These are phyloP conservation scores for Spatholobus suberectus DNA, from an alignment of 306 rosid species.

Conservation along the genomic window DNA sequence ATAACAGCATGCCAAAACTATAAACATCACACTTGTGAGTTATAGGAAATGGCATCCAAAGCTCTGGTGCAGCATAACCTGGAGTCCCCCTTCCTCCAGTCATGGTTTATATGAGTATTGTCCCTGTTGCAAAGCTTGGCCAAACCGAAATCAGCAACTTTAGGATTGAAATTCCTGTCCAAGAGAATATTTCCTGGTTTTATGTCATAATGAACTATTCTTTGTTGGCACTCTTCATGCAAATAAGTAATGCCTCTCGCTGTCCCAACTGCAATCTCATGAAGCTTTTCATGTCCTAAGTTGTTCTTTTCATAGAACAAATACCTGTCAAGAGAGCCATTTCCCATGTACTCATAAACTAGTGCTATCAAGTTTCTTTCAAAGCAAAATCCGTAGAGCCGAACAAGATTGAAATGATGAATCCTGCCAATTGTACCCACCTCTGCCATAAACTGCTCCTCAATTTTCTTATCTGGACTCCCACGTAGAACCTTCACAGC, in stretches of 20 bases:
- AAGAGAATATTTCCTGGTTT: constrained; percentile 66
- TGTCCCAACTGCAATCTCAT: constrained; percentile 57
- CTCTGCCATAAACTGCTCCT: constrained; percentile 54
- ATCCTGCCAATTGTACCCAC: constrained; percentile 45
- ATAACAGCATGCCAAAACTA: constrained; percentile 62
- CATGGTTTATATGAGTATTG: constrained; percentile 49
- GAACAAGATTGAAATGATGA: constrained; percentile 60
- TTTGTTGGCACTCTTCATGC: constrained; percentile 58
- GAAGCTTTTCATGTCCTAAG: constrained; percentile 51
- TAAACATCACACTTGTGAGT: constrained; percentile 65
- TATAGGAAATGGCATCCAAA: constrained; percentile 56
- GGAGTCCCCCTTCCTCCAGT: constrained; percentile 62
- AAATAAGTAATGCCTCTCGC: constrained; percentile 58
- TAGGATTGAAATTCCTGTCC: constrained; percentile 46
- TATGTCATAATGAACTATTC: constrained; percentile 64
- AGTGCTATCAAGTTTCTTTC: constrained; percentile 51
- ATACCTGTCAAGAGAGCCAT: constrained; percentile 58
- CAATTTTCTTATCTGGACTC: constrained; percentile 40
- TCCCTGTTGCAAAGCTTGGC: constrained; percentile 55
- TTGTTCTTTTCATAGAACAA: constrained; percentile 40
- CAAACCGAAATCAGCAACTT: constrained; percentile 66
- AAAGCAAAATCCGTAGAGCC: constrained; percentile 55
- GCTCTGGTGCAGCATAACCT: constrained; percentile 63
- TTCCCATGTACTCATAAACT: constrained; percentile 56
- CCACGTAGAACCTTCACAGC: constrained; percentile 59